Percentiles rank a stretch among this genome's conserved stretches.
Conservation (phyloP, 2,329 filamentous ascomycete genomes). For the Fusarium verrucosum region DNA sequence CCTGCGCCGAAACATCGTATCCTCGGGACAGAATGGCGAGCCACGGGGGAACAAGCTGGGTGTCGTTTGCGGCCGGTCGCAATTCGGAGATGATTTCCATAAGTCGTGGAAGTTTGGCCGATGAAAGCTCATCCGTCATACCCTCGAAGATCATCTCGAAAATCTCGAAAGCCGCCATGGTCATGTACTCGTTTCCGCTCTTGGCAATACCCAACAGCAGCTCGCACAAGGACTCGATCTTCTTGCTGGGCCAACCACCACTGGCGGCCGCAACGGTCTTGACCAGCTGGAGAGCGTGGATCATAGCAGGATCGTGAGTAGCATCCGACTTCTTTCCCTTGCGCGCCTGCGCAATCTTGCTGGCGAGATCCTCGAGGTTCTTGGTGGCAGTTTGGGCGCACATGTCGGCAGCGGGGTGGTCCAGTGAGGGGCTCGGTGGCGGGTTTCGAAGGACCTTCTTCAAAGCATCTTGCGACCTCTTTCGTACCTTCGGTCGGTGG, state of each 20-base stretch:
- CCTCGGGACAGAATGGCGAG: slow-evolving; percentile 93
- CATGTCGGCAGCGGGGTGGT: slow-evolving; percentile 95
- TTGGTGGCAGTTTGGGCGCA: slow-evolving; percentile 90
- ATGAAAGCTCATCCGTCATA: slow-evolving; percentile 87
- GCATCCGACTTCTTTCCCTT: slow-evolving; percentile 71
- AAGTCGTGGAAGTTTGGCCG: slow-evolving; percentile 86
- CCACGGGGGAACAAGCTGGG: slow-evolving; percentile 94
- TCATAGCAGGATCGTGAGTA: slow-evolving; percentile 81
- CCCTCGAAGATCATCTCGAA: slow-evolving; percentile 97
- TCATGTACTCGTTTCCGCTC: slow-evolving; percentile 93
- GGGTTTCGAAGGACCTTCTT: slow-evolving; percentile 83
- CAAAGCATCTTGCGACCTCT: slow-evolving; percentile 89
- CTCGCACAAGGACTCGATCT: slow-evolving; percentile 92
- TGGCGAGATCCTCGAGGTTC: slow-evolving; percentile 78
- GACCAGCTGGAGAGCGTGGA: slow-evolving; percentile 90
- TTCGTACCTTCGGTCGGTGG: slow-evolving; percentile 90
- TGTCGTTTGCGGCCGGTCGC: slow-evolving; percentile 91
- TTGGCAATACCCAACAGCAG: slow-evolving; percentile 87
- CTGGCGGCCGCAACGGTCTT: slow-evolving; percentile 88
- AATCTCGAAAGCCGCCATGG: slow-evolving; percentile 94
- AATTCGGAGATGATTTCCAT: slow-evolving; percentile 92
- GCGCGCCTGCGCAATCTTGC: slow-evolving; percentile 67
- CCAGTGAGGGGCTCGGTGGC: slow-evolving; percentile 88
- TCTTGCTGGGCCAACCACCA: slow-evolving; percentile 95
- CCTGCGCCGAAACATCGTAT: slow-evolving; percentile 90